Base-by-base conservation (phyloP, 257 asterid species). In the Mitragyna speciosa region DNA sequence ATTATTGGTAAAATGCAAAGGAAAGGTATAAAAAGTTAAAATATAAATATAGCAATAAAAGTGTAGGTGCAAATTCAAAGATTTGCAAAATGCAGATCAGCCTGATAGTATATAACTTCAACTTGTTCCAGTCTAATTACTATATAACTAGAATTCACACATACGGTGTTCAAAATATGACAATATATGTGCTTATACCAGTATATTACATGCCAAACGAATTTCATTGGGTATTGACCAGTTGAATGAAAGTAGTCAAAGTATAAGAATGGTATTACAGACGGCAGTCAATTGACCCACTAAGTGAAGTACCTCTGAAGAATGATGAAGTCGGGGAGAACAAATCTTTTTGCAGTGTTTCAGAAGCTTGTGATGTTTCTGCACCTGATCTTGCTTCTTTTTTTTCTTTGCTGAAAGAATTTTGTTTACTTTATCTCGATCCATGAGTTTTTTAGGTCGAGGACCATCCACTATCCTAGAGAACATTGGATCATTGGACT, bases 361-460 rank as follows among this genome's bases (percentile, higher is more conserved):
- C 77, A 80, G 76, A 83, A 88, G 83, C 87, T 91, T 89, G 78
- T 78, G 72, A 10, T 79, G 81, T 78, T 85, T 90, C 80, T 83
- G 86, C 59, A 82, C 70, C 82, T 82, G 86, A 80, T 64, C 56
- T 47, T 59, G 75, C 77, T 86, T 88, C 63, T 84, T 88, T 86
- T 86, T 90, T 85, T 89, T 92, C 89, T 89, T 92, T 52, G 71
- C 73, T 56, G 71, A 79, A 68, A 83, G 84, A 79, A 80, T 36
- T 83, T 87, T 87, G 83, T 76, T 78, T 82, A 80, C 89, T 78
- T 83, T 82, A 76, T 87, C 90, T 79, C 86, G 84, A 52, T 84
- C 79, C 31, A 84, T 80, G 63, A 80, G 77, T 81, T 87, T 86
- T 76, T 74, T 83, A 8, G 87, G 73, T 41, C 81, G 84, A 76